Conservation (phyloP, 129 eudicot genomes). For the carrot (Daucus carota) region DNA sequence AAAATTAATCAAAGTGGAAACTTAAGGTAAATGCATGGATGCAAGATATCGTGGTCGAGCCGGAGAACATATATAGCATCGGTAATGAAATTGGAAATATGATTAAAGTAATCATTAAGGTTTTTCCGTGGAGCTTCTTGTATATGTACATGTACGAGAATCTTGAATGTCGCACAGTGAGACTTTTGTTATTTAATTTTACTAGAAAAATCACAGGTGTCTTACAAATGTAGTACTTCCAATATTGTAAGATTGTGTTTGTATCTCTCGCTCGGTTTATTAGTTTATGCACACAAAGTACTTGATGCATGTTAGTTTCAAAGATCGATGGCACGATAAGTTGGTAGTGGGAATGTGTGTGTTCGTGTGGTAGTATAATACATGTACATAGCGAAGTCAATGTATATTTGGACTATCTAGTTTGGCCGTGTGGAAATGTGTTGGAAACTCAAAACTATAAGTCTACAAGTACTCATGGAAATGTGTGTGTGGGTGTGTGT, state of each 20-base stretch:
- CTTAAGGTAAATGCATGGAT: background rate
- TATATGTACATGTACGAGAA: background rate
- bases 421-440: background rate
- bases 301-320: constrained; percentile 20
- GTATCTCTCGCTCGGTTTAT: constrained; percentile 1
- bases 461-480: no score
- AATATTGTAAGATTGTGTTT: constrained; percentile 25
- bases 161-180: background rate
- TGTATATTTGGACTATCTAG: background rate
- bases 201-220: no score
- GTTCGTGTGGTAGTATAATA: background rate
- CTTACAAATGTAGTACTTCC: no score
- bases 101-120: background rate
- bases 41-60: constrained; percentile 7
- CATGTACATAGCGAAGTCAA: constrained; percentile 40
- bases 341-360: constrained; percentile 46
- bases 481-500: no score
- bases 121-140: background rate
- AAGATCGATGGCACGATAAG: constrained; percentile 25
- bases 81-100: background rate
- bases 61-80: background rate
- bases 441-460: background rate
- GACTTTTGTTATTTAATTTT: constrained; percentile 3
- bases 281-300: background rate
- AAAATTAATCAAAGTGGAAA: background rate